Conservation (phyloP, 78 protist species). For the Protostelium mycophagum region DNA sequence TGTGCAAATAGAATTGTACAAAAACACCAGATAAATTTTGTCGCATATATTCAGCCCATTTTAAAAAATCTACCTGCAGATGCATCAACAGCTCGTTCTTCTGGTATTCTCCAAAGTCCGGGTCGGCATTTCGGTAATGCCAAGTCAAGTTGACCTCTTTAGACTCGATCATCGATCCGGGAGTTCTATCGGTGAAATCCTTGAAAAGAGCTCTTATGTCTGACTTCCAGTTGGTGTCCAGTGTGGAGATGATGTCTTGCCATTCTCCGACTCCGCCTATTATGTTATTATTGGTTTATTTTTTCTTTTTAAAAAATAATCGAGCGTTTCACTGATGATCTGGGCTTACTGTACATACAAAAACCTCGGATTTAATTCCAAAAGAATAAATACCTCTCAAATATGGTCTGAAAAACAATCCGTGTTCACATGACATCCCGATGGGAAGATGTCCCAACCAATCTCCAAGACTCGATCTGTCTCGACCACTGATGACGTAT, state of each 20-base stretch:
- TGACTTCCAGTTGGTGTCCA: constrained; percentile 38
- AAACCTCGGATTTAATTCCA: no score
- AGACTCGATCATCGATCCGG: constrained; percentile 59
- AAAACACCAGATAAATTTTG: no score
- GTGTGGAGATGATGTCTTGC: constrained; percentile 11
- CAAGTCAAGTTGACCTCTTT: constrained; percentile 44
- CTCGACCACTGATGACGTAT: constrained; percentile 54
- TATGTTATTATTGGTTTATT: no score
- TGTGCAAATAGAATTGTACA: no score
- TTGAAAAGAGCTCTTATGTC: constrained; percentile 32
- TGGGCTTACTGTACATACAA: no score
- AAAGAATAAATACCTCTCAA: neutral
- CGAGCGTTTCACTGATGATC: no score
- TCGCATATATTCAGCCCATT: no score
- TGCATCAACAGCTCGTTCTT: constrained; percentile 36
- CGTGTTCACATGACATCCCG: constrained; percentile 59
- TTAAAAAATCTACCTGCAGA: constrained; percentile 12
- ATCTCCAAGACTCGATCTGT: constrained; percentile 25
- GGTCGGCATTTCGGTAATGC: constrained; percentile 64
- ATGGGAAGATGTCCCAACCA: constrained; percentile 46
- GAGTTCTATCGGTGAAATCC: constrained; percentile 64
- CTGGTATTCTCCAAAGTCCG: constrained; percentile 73
- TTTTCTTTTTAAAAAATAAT: no score
- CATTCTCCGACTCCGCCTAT: constrained; percentile 31
- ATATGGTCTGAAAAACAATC: constrained; percentile 16